Conservation (phyloP, 768 basidiomycete species). For the Lactarius evosmus region DNA sequence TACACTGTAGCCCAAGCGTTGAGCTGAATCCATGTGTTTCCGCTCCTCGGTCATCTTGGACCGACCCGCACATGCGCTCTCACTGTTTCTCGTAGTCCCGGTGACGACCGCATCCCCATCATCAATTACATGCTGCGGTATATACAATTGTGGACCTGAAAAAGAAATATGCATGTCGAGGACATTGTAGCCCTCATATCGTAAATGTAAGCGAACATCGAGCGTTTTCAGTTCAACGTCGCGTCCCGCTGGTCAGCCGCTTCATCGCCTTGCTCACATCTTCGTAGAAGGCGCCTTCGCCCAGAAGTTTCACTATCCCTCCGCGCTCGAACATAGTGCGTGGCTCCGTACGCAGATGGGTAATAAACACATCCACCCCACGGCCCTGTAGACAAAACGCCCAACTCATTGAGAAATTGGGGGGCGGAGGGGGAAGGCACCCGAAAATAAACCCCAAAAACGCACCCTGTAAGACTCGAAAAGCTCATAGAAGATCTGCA, state of each 20-base stretch:
- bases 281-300: slow-evolving; percentile 44
- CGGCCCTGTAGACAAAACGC: slow-evolving; percentile 37
- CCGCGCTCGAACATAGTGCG: slow-evolving; percentile 42
- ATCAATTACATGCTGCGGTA: not conserved
- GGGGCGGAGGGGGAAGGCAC: not conserved
- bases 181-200: not conserved
- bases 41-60: no score
- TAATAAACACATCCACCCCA: slow-evolving; percentile 45
- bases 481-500: slow-evolving; percentile 79
- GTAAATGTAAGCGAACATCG: not conserved
- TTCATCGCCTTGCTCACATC: slow-evolving; percentile 44
- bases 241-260: slow-evolving; percentile 33
- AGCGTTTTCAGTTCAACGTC: not conserved
- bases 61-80: no score
- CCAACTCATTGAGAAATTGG: not conserved
- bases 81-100: not conserved
- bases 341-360: slow-evolving; percentile 42
- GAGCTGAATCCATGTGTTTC: no score
- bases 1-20: no score
- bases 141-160: not conserved
- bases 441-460: not conserved
- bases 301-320: slow-evolving; percentile 44
- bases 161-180: not conserved
- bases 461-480: slow-evolving; percentile 72
- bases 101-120: not conserved